Evolutionary conservation across 2,329 filamentous ascomycete species (phyloP).

Genomic region (Botrytis aclada): DNA sequence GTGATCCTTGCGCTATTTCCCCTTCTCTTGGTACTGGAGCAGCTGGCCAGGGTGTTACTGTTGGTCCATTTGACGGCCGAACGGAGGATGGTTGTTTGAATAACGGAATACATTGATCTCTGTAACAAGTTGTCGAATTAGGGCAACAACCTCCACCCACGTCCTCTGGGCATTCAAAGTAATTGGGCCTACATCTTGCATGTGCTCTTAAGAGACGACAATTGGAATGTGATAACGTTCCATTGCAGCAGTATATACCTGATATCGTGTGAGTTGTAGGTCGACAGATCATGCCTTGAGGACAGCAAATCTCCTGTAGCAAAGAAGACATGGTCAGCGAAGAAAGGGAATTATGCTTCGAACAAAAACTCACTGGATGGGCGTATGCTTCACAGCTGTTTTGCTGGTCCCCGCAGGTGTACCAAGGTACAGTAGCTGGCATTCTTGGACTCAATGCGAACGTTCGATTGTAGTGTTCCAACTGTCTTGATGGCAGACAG

Average conservation of each 20-base stretch:
- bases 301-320: slow-evolving; percentile 35
- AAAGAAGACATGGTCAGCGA: not conserved
- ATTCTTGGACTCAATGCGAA: slow-evolving; percentile 13
- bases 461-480: slow-evolving; percentile 4
- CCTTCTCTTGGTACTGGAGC: slow-evolving; percentile 28
- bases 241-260: slow-evolving; percentile 34
- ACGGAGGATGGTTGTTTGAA: slow-evolving; percentile 18
- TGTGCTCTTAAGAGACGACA: slow-evolving; percentile 26
- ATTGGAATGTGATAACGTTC: slow-evolving; percentile 21
- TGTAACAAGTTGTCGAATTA: slow-evolving; percentile 18
- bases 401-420: slow-evolving; percentile 35
- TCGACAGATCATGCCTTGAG: slow-evolving; percentile 29
- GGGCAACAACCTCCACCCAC: slow-evolving; percentile 34
- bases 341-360: not conserved
- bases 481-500: slow-evolving; percentile 30
- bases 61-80: slow-evolving; percentile 26
- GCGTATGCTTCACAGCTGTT: slow-evolving; percentile 32
- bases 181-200: slow-evolving; percentile 29
- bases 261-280: slow-evolving; percentile 28
- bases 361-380: slow-evolving; percentile 29
- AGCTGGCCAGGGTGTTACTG: slow-evolving; percentile 24
- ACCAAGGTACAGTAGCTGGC: slow-evolving; percentile 29
- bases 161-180: slow-evolving; percentile 29
- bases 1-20: slow-evolving; percentile 29
- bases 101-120: slow-evolving; percentile 23